Base-by-base conservation (phyloP, 2,329 filamentous ascomycete genomes). In the Orbilia ellipsospora region DNA sequence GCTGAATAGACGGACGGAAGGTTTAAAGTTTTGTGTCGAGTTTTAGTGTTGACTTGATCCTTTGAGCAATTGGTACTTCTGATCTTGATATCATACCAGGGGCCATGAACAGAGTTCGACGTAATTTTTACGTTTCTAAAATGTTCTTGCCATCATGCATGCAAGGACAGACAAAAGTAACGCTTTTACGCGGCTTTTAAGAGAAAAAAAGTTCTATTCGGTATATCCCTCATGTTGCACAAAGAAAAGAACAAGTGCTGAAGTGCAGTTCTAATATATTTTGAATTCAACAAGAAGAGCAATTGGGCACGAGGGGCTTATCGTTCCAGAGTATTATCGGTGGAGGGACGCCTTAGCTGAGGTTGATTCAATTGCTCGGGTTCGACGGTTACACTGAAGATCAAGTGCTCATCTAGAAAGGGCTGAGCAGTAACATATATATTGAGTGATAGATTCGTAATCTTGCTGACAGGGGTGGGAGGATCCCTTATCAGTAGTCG, bases 101-200 rank as follows among this genome's bases (percentile, higher is more conserved):
- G 50, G 20, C 20, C 45, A 10, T 42, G 28, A 42, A 44, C 16
- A 15, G 2, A 50, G 31, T 42, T 65, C 64, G 72, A 75, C 59
- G 72, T 75, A 75, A 75, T 54, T 69, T 69, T 75, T 75, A 75
- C 72, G 72, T 75, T 75, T 75, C 31, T 55, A 60, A 75, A 69
- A 69, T 69, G 72, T 68, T 67, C 10, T 55, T 42, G 36, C 16
- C 45, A 36, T 7, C 31, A 23, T 73, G 60, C 36, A 61, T n/a
- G 31, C 56, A 48, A 57, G 4, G 18, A 6, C 42, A 40, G 51
- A 48, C 28, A 13, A 57, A 36, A 15, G 42, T 42, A n/a, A 13
- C 18, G 28, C 10, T 45, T 68, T 56, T 42, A 36, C 31, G 31
- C 15, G 16, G 28, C 23, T 40, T n/a, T 18, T 26, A 23, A 62